Conservation (phyloP, 75 land plant species). For the Chamaecyparis obtusa region DNA sequence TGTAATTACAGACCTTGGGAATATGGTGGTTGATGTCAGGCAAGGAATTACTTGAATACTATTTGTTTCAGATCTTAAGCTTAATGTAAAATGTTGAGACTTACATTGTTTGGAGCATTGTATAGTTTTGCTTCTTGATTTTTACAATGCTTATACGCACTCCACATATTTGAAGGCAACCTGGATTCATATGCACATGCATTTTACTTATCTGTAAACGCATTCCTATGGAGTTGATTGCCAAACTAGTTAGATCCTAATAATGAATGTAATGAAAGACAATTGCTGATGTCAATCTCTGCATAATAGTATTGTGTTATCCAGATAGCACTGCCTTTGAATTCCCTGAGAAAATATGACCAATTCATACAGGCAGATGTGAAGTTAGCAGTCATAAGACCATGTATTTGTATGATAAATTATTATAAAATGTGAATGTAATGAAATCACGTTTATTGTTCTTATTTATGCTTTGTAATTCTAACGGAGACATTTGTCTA, state of each 20-base stretch:
- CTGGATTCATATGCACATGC: neutral
- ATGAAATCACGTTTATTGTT: neutral
- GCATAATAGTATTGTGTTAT: neutral
- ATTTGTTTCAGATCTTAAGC: neutral
- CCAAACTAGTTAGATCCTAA: neutral
- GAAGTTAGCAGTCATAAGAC: neutral
- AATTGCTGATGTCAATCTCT: neutral
- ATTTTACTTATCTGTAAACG: neutral
- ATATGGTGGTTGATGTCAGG: slow-evolving; percentile 72
- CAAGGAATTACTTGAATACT: neutral
- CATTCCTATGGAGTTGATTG: neutral
- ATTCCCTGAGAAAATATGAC: slow-evolving; percentile 1
- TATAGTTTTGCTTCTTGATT: neutral
- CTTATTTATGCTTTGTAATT: neutral
- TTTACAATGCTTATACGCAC: neutral
- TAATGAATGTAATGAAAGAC: neutral
- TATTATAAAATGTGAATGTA: neutral
- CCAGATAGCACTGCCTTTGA: neutral
- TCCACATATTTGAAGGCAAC: neutral
- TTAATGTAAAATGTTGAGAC: neutral
- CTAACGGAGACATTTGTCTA: neutral
- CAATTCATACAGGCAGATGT: neutral
- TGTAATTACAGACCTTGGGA: slow-evolving; percentile 63
- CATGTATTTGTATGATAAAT: neutral
- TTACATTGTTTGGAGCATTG: neutral